Evolutionary conservation across 208 protist genomes (phyloP), one percentile per base, ranked within the genome.

Genomic region (Novymonas esmeraldas): DNA sequence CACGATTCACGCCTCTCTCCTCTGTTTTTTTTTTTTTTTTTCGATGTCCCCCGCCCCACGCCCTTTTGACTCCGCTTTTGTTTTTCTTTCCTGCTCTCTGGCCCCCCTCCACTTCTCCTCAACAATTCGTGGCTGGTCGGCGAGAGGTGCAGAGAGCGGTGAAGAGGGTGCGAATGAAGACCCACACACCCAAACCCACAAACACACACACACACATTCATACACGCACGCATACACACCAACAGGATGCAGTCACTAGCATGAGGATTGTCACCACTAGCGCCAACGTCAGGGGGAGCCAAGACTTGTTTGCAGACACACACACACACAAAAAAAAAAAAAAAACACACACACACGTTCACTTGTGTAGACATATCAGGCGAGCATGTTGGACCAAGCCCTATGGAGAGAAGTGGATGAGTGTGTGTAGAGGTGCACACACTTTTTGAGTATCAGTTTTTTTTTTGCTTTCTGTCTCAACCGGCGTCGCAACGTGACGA

Each of bases 111-210:
- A 3, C 29, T 3, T 14, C 31, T 16, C 48, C n/a, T 4, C 18
- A n/a, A 2, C 26, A 6, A 14, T 26, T 13, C 22, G 22, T 10
- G 9, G 5, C 14, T 59, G 54, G 36, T 44, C 20, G 34, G n/a
- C 34, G 29, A n/a, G 34, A 59, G 20, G 28, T 44, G 54, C 54
- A 59, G 34, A 44, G 54, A 36, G 29, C 34, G n/a, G n/a, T n/a
- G n/a, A 31, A 16, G 34, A 45, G 54, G 34, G 42, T n/a, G n/a
- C n/a, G n/a, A n/a, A n/a, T n/a, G n/a, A n/a, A n/a, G n/a, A n/a
- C n/a, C n/a, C n/a, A n/a, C n/a, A n/a, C n/a, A n/a, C n/a, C n/a
- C n/a, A n/a, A n/a, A n/a, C n/a, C n/a, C n/a, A n/a, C n/a, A n/a
- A n/a, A n/a, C n/a, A n/a, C n/a, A n/a, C n/a, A 4, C 18, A 59